Evolutionary conservation across 1,284 basidiomycete species (phyloP), one percentile per base, ranked within the genome.

Genomic region (Athelia sp.): DNA sequence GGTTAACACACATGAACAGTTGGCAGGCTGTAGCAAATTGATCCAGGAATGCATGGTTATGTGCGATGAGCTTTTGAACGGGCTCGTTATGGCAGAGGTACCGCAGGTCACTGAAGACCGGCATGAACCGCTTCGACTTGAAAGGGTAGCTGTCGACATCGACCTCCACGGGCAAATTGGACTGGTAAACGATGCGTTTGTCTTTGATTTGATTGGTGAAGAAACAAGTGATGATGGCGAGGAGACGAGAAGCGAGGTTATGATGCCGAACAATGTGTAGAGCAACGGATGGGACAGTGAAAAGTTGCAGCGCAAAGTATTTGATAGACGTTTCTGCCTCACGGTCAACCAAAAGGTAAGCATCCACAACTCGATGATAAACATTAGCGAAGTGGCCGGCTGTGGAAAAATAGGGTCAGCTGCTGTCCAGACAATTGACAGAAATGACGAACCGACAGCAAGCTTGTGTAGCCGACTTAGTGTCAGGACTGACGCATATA

Each of bases 251-350:
- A 55, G 94, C 79, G 55, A 97, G 79, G 52, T 80, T 76, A 60
- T 89, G 82, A 57, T 84, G 75, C n/a, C 78, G 75, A 35, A 88
- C 84, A 44, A 95, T 82, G 55, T 93, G 84, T 9, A 79, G 75
- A 1, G 90, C 87, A 46, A 93, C 82, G 1, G 87, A 87, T 0
- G 93, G 93, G 2, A 93, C 85, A 0, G 93, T 93, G 69, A 96
- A 93, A 29, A 97, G 76, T 60, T 95, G 90, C 15, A 94, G 79
- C 24, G 91, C 88, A 57, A 96, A 90, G 58, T 92, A 93, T 62
- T 93, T 91, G 68, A 96, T 90, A 15, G 92, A 90, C 3, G 90
- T 91, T 65, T 98, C 95, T 1, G 89, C 86, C 64, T 98, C 94
- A 21, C 93, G 79, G 60, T 98, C 95, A 19, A 90, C 83, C 40